These are phyloP conservation scores for Herpetomonas samuelpessoai DNA, from an alignment of 208 protist genomes.

Conservation along the genomic window DNA sequence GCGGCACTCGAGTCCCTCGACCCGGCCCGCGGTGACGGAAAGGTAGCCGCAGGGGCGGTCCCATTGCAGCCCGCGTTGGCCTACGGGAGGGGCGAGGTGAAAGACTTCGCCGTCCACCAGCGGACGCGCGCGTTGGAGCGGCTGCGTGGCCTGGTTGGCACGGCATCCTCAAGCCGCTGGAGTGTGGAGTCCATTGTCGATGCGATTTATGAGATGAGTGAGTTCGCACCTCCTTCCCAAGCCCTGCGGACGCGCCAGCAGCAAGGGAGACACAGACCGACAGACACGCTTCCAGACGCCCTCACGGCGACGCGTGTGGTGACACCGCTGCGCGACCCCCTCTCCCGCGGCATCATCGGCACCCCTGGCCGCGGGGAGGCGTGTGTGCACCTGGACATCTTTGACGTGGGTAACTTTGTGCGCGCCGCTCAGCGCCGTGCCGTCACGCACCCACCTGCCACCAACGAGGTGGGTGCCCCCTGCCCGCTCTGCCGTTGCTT, in stretches of 20 bases:
- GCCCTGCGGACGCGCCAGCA: not conserved
- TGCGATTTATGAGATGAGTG: slow-evolving; percentile 11
- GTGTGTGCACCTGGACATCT: slow-evolving; percentile 73
- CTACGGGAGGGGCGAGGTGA: slow-evolving; percentile 52
- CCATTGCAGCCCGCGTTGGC: slow-evolving; percentile 24
- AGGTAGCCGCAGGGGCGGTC: too few species aligned
- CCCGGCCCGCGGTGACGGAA: slow-evolving; percentile 7
- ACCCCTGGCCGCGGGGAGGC: slow-evolving; percentile 46
- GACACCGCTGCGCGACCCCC: slow-evolving; percentile 59
- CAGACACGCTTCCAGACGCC: slow-evolving; percentile 9
- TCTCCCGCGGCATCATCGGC: slow-evolving; percentile 47
- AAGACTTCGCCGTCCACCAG: slow-evolving; percentile 34
- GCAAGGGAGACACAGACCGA: not conserved
- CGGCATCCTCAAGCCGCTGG: slow-evolving; percentile 24
- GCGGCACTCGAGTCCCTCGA: slow-evolving; percentile 16
- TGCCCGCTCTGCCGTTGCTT: slow-evolving; percentile 53
- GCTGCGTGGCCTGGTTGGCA: slow-evolving; percentile 29
- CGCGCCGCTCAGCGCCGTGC: slow-evolving; percentile 33
- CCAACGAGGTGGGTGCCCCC: slow-evolving; percentile 10
- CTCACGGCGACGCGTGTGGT: slow-evolving; percentile 32
- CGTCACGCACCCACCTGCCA: slow-evolving; percentile 15
- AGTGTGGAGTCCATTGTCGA: slow-evolving; percentile 22
- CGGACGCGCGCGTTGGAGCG: slow-evolving; percentile 24
- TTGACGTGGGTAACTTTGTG: slow-evolving; percentile 74
- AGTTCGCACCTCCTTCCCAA: not conserved